Conservation (phyloP, 169 alveolate genomes). For the Eimeria nieschulzi region DNA sequence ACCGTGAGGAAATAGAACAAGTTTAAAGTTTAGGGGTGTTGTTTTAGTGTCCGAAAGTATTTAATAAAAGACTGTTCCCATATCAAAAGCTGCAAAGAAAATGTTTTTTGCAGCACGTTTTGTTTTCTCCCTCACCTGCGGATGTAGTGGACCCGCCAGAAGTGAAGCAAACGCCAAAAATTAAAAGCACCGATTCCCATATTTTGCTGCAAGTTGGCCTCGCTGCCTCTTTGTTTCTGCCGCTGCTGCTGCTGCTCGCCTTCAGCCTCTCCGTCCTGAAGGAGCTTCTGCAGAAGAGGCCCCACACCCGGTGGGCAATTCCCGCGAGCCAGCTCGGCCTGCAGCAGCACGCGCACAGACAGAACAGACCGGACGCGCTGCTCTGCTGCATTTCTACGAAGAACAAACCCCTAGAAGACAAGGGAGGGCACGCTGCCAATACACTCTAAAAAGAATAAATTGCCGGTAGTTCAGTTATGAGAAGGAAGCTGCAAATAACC, state of each 20-base stretch:
- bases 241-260: not conserved
- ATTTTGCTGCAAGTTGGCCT: not conserved
- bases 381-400: too few species aligned
- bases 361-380: too few species aligned
- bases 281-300: not conserved
- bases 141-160: constrained; percentile 58
- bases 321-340: constrained; percentile 3
- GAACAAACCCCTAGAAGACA: too few species aligned
- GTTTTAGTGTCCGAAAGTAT: too few species aligned
- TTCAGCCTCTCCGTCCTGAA: not conserved
- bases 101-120: not conserved
- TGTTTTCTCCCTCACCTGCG: not conserved
- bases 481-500: not conserved
- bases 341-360: not conserved
- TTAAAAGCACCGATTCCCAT: constrained; percentile 18
- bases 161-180: constrained; percentile 50
- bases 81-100: not conserved
- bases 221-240: not conserved
- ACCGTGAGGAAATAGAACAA: too few species aligned
- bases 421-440: too few species aligned
- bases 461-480: not conserved
- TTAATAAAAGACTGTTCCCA: too few species aligned
- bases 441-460: too few species aligned
- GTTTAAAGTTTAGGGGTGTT: too few species aligned
- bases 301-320: not conserved